Conservation (phyloP, 116 monocot species). For the Papilionanthe hybrid region DNA sequence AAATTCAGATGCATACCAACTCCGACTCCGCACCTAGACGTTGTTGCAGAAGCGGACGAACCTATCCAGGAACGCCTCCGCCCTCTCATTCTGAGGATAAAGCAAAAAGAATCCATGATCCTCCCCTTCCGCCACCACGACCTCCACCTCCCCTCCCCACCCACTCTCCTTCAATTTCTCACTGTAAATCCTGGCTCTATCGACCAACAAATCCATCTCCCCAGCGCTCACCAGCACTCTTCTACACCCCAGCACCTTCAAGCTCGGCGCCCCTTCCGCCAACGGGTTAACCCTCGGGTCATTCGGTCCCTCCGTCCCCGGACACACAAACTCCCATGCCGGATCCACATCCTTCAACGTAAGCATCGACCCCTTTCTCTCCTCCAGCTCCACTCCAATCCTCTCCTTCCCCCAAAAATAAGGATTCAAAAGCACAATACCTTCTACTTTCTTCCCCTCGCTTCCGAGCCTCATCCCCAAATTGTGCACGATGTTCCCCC, state of each 20-base stretch:
- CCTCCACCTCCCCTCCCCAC: slow-evolving; percentile 6
- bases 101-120: slow-evolving; percentile 2
- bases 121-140: background rate
- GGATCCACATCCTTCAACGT: background rate
- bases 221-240: background rate
- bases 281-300: background rate
- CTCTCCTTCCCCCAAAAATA: slow-evolving; percentile 11
- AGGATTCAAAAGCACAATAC: background rate
- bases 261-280: background rate
- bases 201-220: background rate
- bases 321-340: slow-evolving; percentile 3
- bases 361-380: background rate
- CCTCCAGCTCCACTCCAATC: background rate
- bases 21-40: no score
- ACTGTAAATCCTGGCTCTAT: background rate
- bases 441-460: slow-evolving; percentile 2
- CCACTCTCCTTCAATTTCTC: slow-evolving; percentile 5
- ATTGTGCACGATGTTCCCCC: slow-evolving; percentile 18
- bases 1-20: no score
- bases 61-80: background rate
- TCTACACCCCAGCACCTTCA: background rate
- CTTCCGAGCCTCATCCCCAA: slow-evolving; percentile 16
- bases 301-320: background rate
- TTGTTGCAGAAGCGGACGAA: slow-evolving; percentile 1
- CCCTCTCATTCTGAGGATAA: background rate